Evolutionary conservation across 176 grass and related monocot genomes (phyloP), one percentile per base, ranked within the genome.

Genomic region (Tillandsia fasciculata): DNA sequence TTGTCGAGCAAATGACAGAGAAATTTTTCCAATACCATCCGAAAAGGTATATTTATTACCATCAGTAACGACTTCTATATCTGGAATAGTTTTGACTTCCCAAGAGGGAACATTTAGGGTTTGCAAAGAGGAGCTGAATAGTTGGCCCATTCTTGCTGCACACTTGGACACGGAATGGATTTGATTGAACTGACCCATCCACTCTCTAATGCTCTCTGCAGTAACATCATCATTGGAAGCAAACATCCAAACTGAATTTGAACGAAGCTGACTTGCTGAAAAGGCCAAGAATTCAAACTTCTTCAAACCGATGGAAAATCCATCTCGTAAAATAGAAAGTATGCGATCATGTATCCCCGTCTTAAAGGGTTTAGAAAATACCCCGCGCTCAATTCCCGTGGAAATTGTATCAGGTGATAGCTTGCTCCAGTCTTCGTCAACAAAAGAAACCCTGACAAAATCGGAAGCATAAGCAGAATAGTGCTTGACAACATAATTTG

Each of bases 241-340:
- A 92, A 97, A 93, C 94, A 97, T 97, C 94, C 94, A 97, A 84
- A 90, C 79, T 72, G 94, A 97, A 90, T 79, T 92, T 10, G 80
- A 72, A 54, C 94, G 77, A 83, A 97, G 90, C 54, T 97, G 94
- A 78, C 94, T 97, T 64, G 94, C 94, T 69, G 94, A 97, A 82
- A 97, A 97, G 64, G 87, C 84, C 89, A 97, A 81, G 79, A 97
- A 97, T 67, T 97, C 89, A 20, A 86, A 97, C 12, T 90, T 97
- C 82, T 97, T 92, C 48, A 63, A 76, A 47, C 94, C 84, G 58
- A 92, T 87, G 64, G 29, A 70, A 85, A 97, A 77, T 33, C 89
- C 94, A 70, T 92, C 80, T 78, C 80, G 90, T 63, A 97, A 74
- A 77, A 97, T 76, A 64, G 84, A 97, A 53, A 90, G 70, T 69